Percentiles rank a stretch among this genome's conserved stretches.
phyloP scores from a whole-genome alignment of 163 green algal genomes.

The Chloromonas sp. region DNA sequence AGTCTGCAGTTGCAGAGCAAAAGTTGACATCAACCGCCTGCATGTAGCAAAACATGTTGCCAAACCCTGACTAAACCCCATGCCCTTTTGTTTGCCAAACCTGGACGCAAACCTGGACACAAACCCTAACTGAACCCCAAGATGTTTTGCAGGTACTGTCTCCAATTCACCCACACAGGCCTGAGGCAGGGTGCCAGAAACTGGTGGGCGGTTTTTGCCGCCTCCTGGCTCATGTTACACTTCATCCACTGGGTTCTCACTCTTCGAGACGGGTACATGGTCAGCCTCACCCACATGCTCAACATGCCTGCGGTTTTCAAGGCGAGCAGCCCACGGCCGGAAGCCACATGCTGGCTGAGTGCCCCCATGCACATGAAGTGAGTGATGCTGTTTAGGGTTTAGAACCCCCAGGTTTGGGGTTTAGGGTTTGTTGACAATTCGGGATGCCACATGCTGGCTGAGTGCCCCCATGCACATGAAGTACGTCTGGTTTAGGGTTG shows the following conservation, averaged over 20 bases:
- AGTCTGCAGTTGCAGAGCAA: too few species aligned
- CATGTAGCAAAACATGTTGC: too few species aligned
- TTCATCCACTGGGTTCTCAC: constrained; percentile 14
- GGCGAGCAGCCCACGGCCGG: constrained; percentile 16
- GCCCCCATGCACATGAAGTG: constrained; percentile 16
- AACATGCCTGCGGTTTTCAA: constrained; percentile 16
- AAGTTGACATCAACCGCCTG: too few species aligned
- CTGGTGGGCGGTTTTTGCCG: constrained; percentile 24
- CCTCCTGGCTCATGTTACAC: constrained; percentile 14
- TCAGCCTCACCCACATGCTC: constrained; percentile 31
- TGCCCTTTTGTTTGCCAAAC: too few species aligned
- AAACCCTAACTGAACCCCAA: too few species aligned
- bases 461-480: constrained; percentile 12
- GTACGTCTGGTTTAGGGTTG: neutral
- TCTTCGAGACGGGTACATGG: constrained; percentile 16
- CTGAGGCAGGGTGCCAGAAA: neutral
- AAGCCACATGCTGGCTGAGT: constrained; percentile 6
- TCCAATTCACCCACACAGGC: too few species aligned
- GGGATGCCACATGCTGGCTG: constrained; percentile 7
- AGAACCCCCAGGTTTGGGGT: neutral
- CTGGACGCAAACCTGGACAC: too few species aligned
- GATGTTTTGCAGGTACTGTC: too few species aligned
- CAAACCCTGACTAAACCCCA: too few species aligned
- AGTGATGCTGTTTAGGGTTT: neutral
- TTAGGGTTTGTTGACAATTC: constrained; percentile 1